phyloP scores from a whole-genome alignment of 768 basidiomycete genomes.

The Russula compacta region DNA sequence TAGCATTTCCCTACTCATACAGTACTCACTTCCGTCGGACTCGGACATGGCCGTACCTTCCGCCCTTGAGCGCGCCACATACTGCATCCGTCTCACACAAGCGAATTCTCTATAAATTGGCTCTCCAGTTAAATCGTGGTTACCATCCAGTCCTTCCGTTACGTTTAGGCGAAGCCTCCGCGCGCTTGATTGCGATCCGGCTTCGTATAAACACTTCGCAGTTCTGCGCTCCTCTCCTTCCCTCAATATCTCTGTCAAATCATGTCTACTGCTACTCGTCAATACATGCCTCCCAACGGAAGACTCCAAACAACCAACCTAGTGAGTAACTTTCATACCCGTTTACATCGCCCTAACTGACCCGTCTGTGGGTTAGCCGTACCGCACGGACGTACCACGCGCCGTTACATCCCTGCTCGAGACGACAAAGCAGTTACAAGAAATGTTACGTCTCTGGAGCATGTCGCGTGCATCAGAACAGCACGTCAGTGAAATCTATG shows the following conservation, averaged over 20 bases:
- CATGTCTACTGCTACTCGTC: conserved; percentile 15
- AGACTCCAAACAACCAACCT: conserved; percentile 16
- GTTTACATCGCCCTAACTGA: neutral
- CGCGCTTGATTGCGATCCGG: conserved; percentile 1
- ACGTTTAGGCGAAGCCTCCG: conserved; percentile 7
- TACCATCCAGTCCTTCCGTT: conserved; percentile 1
- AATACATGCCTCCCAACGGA: conserved; percentile 16
- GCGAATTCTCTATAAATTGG: conserved; percentile 13
- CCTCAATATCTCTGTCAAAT: neutral
- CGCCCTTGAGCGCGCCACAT: conserved; percentile 1
- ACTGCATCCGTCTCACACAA: neutral
- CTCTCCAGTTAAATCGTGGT: neutral
- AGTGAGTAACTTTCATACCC: neutral
- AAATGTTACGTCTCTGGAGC: conserved; percentile 63
- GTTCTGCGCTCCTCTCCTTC: neutral
- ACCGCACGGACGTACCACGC: conserved; percentile 41
- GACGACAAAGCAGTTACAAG: conserved; percentile 77
- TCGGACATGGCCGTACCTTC: conserved; percentile 11
- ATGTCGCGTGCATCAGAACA: conserved; percentile 45
- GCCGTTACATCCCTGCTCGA: conserved; percentile 63
- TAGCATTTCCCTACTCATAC: neutral
- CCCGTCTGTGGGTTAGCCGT: neutral
- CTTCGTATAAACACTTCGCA: conserved; percentile 1
- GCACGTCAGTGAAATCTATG: conserved; percentile 84
- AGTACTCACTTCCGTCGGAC: neutral